Base-by-base conservation (phyloP, 495 filamentous ascomycete genomes). In the Daldinia caldariorum region DNA sequence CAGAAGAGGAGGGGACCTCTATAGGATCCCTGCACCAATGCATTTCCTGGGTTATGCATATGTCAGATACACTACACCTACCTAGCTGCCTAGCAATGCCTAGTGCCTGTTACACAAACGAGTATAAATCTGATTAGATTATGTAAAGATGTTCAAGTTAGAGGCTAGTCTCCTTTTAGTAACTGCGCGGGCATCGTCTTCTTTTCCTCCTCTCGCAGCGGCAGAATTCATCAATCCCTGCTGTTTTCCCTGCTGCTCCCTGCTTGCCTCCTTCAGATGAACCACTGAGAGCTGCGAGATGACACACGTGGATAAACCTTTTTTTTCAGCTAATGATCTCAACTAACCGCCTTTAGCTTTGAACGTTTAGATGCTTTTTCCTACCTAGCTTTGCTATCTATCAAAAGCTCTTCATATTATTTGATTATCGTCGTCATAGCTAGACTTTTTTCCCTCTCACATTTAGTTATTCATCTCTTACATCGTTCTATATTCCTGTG, bases 361-460 rank as follows among this genome's bases (percentile, higher is more conserved):
- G 55, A 56, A 38, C 54, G 57, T 58, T 63, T 58, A 63, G 60
- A 45, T 54, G 45, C 43, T 58, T 67, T 61, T 43, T 26, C 29
- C 34, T 58, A 22, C 38, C 1, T 26, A 26, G 26, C 26, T 26
- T 26, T 26, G 1, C 26, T 35, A 26, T 43, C 26, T 66, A 71
- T 71, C 68, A 32, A 54, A 60, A 50, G 38, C 51, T 57, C 29
- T 67, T 54, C 61, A 49, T n/a, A 51, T 62, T 64, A 37, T 58
- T 65, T 20, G 18, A 29, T 47, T 57, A 72, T 50, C 51, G 59
- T 69, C 70, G 65, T 69, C 65, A 72, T 72, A 72, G 57, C 65
- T 66, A 57, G n/a, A 37, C 20, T 55, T 56, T 35, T 50, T 20
- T 50, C 35, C 16, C n/a, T n/a, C 58, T 35, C 18, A 26, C 14